Base-by-base conservation (phyloP, 345 rosid genomes). In the Eucalyptus pauciflora region DNA sequence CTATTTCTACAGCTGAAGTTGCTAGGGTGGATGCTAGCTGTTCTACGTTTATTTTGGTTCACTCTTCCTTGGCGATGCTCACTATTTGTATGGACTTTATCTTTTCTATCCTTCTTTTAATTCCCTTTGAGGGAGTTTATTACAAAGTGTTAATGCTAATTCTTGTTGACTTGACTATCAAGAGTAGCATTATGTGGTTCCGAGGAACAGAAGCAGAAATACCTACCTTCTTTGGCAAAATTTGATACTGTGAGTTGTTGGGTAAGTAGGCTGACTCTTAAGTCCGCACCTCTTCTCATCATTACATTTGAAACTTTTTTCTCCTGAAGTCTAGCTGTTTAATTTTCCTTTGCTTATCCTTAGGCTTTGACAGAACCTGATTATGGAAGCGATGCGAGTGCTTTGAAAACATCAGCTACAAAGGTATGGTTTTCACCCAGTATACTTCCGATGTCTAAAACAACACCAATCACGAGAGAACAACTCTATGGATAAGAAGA, bases 1-100 rank as follows among this genome's bases (percentile, higher is more conserved):
- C 99, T 87, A 17, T 96, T 90, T 92, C 96, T 64, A 86, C 29
- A 0, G 98, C 99, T 43, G 99, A 97, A 92, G 50, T 98, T 86
- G 96, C 99, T 88, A 94, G 99, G 94, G 99, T 98, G 90, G 99
- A 98, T 96, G 99, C 99, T 25, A 98, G 99, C 89, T 95, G 96
- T 91, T 92, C 95, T 41, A 96, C 99, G 54, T 98, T 97, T 93
- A 88, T 95, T 87, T 92, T 98, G 95, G 99, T 94, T 94, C 99
- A 96, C 91, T 94, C 97, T 62, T 96, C 97, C 89, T 89, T 98
- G 91, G 99, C 94, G 54, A 97, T 98, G 99, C 99, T 98, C 69
- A 97, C 97, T n/a, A 97, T 98, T 76, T 98, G 99, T 97, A 89
- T 91, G 93, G 81, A 62, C 60, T 86, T 52, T 33, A 22, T 24